Percentiles rank a stretch among this genome's conserved stretches.
Conservation (phyloP, 345 rosid genomes). For the Boechera retrofracta region DNA sequence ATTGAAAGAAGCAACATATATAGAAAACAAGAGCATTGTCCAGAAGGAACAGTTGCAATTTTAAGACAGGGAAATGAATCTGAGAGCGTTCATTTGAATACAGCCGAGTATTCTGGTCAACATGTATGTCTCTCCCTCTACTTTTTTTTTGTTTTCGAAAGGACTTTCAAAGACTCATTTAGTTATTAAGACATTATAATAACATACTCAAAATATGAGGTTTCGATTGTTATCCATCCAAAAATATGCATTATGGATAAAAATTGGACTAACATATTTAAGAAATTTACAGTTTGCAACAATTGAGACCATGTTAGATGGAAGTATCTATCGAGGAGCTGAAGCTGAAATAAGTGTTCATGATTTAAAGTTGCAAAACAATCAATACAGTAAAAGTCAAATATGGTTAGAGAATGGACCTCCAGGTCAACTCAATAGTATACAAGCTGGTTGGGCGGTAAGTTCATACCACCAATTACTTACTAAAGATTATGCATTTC, state of each 20-base stretch:
- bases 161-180: not conserved
- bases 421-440: conserved; percentile 26
- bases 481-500: not conserved
- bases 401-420: conserved; percentile 42
- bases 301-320: conserved; percentile 27
- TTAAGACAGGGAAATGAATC: conserved; percentile 20
- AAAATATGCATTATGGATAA: no score
- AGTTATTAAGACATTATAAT: not conserved
- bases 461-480: not conserved
- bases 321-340: conserved; percentile 33
- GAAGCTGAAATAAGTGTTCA: conserved; percentile 32
- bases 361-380: not conserved
- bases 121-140: conserved; percentile 12
- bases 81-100: conserved; percentile 17
- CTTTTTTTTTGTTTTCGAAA: not conserved
- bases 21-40: conserved; percentile 20
- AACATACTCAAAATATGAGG: no score
- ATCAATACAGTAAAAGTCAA: conserved; percentile 33
- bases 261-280: no score
- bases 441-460: conserved; percentile 44
- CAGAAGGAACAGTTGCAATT: conserved; percentile 34
- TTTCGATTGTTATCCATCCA: no score
- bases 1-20: conserved; percentile 7
- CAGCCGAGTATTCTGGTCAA: conserved; percentile 11
- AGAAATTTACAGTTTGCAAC: conserved; percentile 32